Evolutionary conservation across 2,329 filamentous ascomycete genomes (phyloP).

Genomic region (Tothia fuscella): DNA sequence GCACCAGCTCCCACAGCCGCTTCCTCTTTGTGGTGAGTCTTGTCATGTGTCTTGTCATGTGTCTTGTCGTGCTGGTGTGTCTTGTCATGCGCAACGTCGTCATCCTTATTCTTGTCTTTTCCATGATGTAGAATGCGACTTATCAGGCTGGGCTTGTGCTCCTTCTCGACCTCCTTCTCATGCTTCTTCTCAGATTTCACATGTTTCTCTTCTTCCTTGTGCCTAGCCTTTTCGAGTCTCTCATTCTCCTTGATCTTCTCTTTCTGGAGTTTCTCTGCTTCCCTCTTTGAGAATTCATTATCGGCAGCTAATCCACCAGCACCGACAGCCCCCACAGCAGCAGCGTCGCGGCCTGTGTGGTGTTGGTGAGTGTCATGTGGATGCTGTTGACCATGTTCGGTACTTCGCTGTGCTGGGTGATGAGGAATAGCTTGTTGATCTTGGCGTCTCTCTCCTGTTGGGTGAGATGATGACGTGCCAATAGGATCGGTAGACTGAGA

Average conservation of each 20-base stretch:
- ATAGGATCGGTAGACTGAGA: neutral
- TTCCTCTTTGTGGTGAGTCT: slow-evolving; percentile 18
- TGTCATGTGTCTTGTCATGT: slow-evolving; percentile 4
- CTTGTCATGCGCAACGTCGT: slow-evolving; percentile 3
- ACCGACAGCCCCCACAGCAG: slow-evolving; percentile 11
- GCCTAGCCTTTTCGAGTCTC: slow-evolving; percentile 19
- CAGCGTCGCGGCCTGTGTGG: neutral
- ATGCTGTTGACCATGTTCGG: too few relatives aligned
- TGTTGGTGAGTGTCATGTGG: too few relatives aligned
- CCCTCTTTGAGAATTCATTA: slow-evolving; percentile 17
- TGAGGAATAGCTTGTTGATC: too few relatives aligned
- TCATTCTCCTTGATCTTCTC: slow-evolving; percentile 16
- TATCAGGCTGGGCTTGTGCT: slow-evolving; percentile 26
- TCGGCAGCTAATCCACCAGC: slow-evolving; percentile 20
- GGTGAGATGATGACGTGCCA: neutral
- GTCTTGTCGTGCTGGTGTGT: slow-evolving; percentile 10
- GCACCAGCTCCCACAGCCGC: slow-evolving; percentile 14
- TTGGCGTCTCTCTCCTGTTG: too few relatives aligned
- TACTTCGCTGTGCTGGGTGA: too few relatives aligned
- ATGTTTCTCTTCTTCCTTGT: slow-evolving; percentile 15
- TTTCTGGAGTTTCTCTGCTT: slow-evolving; percentile 18
- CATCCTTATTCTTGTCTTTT: slow-evolving; percentile 23
- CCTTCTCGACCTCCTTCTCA: slow-evolving; percentile 15
- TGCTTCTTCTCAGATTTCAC: slow-evolving; percentile 19
- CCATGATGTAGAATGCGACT: slow-evolving; percentile 30